Percentiles rank a stretch among this genome's conserved stretches.
These are phyloP conservation scores for Clonostachys rosea DNA, from an alignment of 2,329 filamentous ascomycete species.

Conservation along the genomic window DNA sequence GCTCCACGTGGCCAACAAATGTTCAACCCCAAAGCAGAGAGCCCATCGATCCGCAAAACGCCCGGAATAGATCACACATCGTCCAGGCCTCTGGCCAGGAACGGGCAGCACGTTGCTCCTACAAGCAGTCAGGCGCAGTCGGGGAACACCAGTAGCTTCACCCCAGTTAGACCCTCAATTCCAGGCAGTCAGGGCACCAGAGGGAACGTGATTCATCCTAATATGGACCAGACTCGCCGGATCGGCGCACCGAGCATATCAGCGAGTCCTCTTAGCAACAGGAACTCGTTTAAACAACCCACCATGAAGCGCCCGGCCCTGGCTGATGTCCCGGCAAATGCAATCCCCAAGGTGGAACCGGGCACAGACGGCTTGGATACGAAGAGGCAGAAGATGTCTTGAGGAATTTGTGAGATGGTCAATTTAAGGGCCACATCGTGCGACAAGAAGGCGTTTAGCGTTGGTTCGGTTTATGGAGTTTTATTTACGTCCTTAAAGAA, in stretches of 20 bases:
- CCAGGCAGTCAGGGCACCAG: constrained; percentile 15
- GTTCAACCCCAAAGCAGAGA: constrained; percentile 73
- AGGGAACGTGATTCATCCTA: constrained; percentile 45
- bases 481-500: too few relatives aligned
- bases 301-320: constrained; percentile 54
- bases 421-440: too few relatives aligned
- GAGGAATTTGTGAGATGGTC: neutral
- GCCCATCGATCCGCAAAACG: constrained; percentile 84
- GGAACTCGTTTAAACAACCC: constrained; percentile 53
- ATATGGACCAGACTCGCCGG: constrained; percentile 47
- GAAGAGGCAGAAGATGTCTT: constrained; percentile 47
- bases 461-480: too few relatives aligned
- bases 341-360: constrained; percentile 11
- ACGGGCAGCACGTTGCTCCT: constrained; percentile 46
- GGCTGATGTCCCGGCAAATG: constrained; percentile 45
- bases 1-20: constrained; percentile 41
- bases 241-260: constrained; percentile 53
- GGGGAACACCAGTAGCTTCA: constrained; percentile 16
- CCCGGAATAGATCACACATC: constrained; percentile 79
- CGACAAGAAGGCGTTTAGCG: too few relatives aligned
- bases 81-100: constrained; percentile 66
- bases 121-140: constrained; percentile 8
- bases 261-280: constrained; percentile 53
- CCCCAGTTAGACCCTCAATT: constrained; percentile 19
- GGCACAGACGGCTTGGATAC: constrained; percentile 29